phyloP scores from a whole-genome alignment of 257 asterid species.

The Nicotiana noctiflora region DNA sequence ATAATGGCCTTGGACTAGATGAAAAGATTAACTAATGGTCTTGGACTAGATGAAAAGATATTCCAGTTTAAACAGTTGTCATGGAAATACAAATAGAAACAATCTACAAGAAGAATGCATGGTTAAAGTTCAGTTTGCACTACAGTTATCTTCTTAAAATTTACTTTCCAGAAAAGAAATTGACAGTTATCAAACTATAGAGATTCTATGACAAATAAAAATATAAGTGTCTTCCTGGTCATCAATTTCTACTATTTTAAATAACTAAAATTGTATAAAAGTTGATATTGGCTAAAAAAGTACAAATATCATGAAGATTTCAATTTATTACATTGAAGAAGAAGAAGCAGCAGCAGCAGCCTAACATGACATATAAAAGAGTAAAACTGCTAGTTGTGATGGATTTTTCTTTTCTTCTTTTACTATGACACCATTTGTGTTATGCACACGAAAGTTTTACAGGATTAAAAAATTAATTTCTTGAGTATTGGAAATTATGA shows the following conservation, averaged over 20 bases:
- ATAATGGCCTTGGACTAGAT: neutral
- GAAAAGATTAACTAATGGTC: neutral
- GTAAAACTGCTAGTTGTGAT: neutral
- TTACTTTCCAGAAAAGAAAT: neutral
- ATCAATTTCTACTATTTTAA: too few species aligned
- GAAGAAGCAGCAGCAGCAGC: neutral
- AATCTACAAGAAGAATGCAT: neutral
- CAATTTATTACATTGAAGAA: too few species aligned
- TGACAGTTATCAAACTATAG: neutral
- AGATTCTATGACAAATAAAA: neutral
- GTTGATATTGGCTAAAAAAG: too few species aligned
- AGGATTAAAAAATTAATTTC: neutral
- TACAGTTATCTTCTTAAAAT: neutral
- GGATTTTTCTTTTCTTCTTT: neutral
- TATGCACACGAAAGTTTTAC: neutral
- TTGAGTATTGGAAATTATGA: neutral
- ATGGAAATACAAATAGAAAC: conserved; percentile 5
- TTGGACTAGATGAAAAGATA: neutral
- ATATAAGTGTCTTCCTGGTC: neutral
- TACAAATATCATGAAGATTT: too few species aligned
- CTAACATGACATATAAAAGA: neutral
- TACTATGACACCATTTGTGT: neutral
- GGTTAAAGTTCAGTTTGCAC: neutral
- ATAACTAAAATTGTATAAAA: too few species aligned
- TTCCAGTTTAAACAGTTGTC: neutral